These are phyloP conservation scores for Fusarium nurragi DNA, from an alignment of 2,329 filamentous ascomycete genomes.

Conservation along the genomic window DNA sequence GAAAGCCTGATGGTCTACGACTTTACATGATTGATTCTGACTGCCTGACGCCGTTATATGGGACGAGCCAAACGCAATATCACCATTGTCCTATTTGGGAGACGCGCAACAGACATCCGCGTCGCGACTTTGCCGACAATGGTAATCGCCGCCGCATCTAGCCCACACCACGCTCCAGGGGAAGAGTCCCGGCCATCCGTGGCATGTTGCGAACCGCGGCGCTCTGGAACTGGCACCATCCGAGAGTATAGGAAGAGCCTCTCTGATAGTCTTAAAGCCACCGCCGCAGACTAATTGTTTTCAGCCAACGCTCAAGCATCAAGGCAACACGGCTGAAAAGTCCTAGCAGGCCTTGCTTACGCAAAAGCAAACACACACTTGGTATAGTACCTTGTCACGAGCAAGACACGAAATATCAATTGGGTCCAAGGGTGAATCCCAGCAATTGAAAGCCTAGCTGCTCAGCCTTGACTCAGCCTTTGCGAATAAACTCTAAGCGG, in stretches of 20 bases:
- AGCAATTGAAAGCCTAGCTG: neutral
- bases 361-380: neutral
- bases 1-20: slow-evolving; percentile 87
- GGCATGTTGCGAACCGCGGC: slow-evolving; percentile 9
- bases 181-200: slow-evolving; percentile 16
- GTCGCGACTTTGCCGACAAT: slow-evolving; percentile 19
- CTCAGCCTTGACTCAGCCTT: neutral
- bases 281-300: slow-evolving; percentile 17
- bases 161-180: slow-evolving; percentile 24
- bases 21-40: slow-evolving; percentile 68
- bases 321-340: slow-evolving; percentile 27
- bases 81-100: neutral
- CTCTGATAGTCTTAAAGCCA: slow-evolving; percentile 7
- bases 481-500: slow-evolving; percentile 23
- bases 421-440: neutral
- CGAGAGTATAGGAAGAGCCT: slow-evolving; percentile 14
- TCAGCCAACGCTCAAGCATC: neutral
- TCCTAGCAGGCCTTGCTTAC: slow-evolving; percentile 14
- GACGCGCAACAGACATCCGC: neutral
- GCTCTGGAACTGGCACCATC: slow-evolving; percentile 17
- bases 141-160: slow-evolving; percentile 26
- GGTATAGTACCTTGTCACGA: neutral
- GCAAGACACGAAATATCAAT: neutral
- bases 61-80: slow-evolving; percentile 2
- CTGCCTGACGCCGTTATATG: slow-evolving; percentile 1